Conservation (phyloP, 371 early-diverging fungal species). For the Capillidium heterosporum region DNA sequence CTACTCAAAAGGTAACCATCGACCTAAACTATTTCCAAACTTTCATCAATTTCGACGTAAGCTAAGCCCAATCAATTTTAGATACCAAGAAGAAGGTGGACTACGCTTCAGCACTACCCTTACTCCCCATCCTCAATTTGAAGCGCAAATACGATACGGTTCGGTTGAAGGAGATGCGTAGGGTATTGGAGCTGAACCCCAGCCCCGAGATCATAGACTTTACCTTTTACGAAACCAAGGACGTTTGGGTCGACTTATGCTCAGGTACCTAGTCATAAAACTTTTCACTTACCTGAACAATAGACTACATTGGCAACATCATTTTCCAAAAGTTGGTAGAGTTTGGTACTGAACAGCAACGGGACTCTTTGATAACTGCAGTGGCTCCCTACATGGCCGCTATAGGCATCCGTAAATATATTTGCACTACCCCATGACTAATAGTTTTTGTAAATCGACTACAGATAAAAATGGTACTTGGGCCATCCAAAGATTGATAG, state of each 20-base stretch:
- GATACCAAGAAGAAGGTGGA: neutral
- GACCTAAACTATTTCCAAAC: no score
- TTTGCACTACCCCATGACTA: neutral
- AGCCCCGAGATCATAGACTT: conserved; percentile 6
- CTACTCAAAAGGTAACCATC: no score
- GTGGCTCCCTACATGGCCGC: conserved; percentile 75
- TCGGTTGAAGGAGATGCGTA: conserved; percentile 68
- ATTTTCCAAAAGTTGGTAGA: conserved; percentile 85
- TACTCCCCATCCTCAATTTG: conserved; percentile 41
- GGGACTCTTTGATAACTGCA: conserved; percentile 34
- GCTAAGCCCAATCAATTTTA: no score
- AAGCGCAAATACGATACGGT: conserved; percentile 48
- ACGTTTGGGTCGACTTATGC: conserved; percentile 4
- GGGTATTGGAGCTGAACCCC: conserved; percentile 40
- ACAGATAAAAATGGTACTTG: conserved; percentile 89
- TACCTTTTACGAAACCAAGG: conserved; percentile 2
- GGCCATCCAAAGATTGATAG: conserved; percentile 94
- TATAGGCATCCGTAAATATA: conserved; percentile 58
- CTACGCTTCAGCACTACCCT: conserved; percentile 43
- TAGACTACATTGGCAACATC: conserved; percentile 93
- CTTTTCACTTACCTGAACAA: conserved; percentile 17
- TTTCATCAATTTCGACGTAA: no score
- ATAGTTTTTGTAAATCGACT: neutral
- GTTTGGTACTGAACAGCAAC: conserved; percentile 43
- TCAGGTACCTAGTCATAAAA: neutral